Evolutionary conservation across 2,329 filamentous ascomycete species (phyloP).

Genomic region (Graphium sp.): DNA sequence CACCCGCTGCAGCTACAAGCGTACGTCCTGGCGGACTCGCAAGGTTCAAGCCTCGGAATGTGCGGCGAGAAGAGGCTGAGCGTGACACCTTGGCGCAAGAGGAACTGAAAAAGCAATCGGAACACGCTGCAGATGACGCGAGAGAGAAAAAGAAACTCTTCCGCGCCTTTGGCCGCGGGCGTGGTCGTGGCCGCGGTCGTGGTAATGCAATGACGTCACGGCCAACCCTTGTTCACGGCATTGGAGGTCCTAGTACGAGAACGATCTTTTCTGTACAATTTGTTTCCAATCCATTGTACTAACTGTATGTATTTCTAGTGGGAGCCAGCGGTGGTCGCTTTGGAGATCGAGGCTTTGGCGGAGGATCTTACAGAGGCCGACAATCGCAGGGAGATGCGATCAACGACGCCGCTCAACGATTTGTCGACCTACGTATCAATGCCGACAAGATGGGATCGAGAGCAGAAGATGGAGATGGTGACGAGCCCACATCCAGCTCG

Average conservation of each 20-base stretch:
- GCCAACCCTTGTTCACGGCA: slow-evolving; percentile 2
- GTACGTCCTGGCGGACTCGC: slow-evolving; percentile 11
- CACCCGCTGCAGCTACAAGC: no score
- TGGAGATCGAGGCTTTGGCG: slow-evolving; percentile 8
- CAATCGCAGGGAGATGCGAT: slow-evolving; percentile 6
- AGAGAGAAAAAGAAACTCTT: no score
- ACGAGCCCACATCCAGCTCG: slow-evolving; percentile 7
- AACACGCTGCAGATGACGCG: slow-evolving; percentile 22
- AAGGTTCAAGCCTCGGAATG: slow-evolving; percentile 28
- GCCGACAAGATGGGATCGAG: slow-evolving; percentile 34
- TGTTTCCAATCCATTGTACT: no score
- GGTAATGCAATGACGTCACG: slow-evolving; percentile 21
- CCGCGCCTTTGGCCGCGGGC: no score
- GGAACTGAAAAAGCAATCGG: slow-evolving; percentile 23
- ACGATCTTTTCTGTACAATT: no score
- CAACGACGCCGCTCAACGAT: no score
- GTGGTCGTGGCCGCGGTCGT: slow-evolving; percentile 22
- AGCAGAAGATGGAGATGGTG: slow-evolving; percentile 17
- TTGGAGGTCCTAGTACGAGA: slow-evolving; percentile 8
- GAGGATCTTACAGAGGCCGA: slow-evolving; percentile 6
- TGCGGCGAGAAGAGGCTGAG: slow-evolving; percentile 31
- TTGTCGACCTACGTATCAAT: slow-evolving; percentile 37
- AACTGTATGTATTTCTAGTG: no score
- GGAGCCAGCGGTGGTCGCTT: slow-evolving; percentile 12
- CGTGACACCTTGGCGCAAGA: slow-evolving; percentile 26